Evolutionary conservation across 1,139 yeast species (phyloP), one percentile per base, ranked within the genome.

Genomic region (Taphrina sp.): DNA sequence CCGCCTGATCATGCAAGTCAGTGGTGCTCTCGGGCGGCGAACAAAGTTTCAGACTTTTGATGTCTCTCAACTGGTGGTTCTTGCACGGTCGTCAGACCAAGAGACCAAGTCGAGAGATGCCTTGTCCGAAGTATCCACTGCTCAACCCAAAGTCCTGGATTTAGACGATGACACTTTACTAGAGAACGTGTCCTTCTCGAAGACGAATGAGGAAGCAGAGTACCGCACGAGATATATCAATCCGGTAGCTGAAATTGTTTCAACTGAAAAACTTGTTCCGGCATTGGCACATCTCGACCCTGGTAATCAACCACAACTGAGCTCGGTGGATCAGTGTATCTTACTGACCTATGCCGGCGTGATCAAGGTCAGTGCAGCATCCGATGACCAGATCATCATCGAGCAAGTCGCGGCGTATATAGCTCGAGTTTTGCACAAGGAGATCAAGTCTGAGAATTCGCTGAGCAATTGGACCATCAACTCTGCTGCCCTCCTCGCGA

Each of bases 21-120:
- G 96, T 1, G 98, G 98, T 61, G 87, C 92, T 49, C 81, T 82
- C 63, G 96, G 95, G 3, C 85, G 83, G 66, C 76, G 94, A 67
- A 90, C 98, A 2, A 87, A 86, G 67, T 86, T 74, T 66, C 99
- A 92, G 70, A 77, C 76, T 44, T 77, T 75, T 46, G 80, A 82
- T 23, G 79, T 85, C 14, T 78, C 96, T 0, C 81, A 88, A 45
- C 76, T 92, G 61, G 78, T 90, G n/a, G 79, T 89, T 28, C 71
- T 90, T 34, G 97, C 97, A 0, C 79, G 79, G 24, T 60, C 62
- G 12, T 24, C 46, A 4, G 41, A 16, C 22, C 1, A 5, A 28
- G n/a, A 62, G 80, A 84, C 61, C 65, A n/a, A n/a, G n/a, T 26
- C 31, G 68, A 28, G 67, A 73, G 65, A 14, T 62, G 29, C 65